A percentile compares a stretch with the other conserved stretches of the same genome.
phyloP scores from a whole-genome alignment of 2,329 filamentous ascomycete species.

The Clarireedia homoeocarpa region DNA sequence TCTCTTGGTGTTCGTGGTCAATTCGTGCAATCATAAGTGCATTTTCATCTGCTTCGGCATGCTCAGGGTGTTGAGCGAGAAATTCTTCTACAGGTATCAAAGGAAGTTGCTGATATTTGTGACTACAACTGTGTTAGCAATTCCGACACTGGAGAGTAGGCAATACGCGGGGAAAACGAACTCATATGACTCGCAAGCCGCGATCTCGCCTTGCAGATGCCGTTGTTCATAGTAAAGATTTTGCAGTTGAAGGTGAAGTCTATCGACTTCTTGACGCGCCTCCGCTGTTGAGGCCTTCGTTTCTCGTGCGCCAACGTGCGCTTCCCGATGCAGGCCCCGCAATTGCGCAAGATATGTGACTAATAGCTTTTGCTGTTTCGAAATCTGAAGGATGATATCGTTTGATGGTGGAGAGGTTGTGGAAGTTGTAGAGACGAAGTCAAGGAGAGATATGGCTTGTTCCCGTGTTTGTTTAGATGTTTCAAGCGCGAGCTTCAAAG shows the following conservation, averaged over 20 bases:
- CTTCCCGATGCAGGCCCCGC: constrained; percentile 74
- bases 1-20: constrained; percentile 78
- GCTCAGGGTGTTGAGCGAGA: constrained; percentile 65
- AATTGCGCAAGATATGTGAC: constrained; percentile 72
- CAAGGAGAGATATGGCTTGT: constrained; percentile 61
- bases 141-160: neutral
- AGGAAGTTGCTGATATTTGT: constrained; percentile 81
- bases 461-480: constrained; percentile 66
- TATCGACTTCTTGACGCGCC: constrained; percentile 83
- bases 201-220: constrained; percentile 83
- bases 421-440: constrained; percentile 48
- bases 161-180: constrained; percentile 39
- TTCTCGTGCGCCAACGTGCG: constrained; percentile 71
- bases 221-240: constrained; percentile 96
- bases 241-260: constrained; percentile 83
- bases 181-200: constrained; percentile 87
- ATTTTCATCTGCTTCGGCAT: constrained; percentile 64
- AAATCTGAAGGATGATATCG: constrained; percentile 49
- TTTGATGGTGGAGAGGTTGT: constrained; percentile 38
- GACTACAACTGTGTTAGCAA: constrained; percentile 40
- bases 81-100: constrained; percentile 81
- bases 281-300: constrained; percentile 84
- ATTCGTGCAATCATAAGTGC: constrained; percentile 84
- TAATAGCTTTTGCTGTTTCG: constrained; percentile 72
- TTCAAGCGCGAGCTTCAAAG: constrained; percentile 60